Evolutionary conservation across 768 basidiomycete genomes (phyloP).

Genomic region (Mrakia hoshinonis): DNA sequence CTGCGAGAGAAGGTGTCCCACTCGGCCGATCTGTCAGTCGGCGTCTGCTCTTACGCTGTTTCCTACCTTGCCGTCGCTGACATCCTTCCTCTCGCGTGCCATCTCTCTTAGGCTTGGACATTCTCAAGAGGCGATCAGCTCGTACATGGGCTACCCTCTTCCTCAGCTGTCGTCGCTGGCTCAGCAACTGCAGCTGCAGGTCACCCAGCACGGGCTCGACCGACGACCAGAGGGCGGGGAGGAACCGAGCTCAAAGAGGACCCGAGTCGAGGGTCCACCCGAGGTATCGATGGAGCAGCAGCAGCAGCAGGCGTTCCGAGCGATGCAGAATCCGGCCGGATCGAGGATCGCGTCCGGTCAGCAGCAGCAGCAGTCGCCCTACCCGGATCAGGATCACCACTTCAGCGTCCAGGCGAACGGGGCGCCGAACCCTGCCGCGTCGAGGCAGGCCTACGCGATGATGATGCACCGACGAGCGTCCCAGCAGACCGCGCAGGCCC

Average conservation of each 20-base stretch:
- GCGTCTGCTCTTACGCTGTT: not conserved
- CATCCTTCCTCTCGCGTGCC: not conserved
- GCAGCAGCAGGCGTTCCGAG: slow-evolving; percentile 6
- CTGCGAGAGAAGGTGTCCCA: not conserved
- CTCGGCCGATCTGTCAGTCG: not conserved
- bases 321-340: not conserved
- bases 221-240: slow-evolving; percentile 6
- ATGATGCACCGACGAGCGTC: slow-evolving; percentile 5
- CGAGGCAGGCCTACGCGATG: not conserved
- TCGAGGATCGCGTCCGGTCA: not conserved
- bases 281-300: slow-evolving; percentile 7
- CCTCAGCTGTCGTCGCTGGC: not conserved
- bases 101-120: not conserved
- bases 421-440: not conserved
- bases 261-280: slow-evolving; percentile 10
- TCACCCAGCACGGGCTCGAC: not conserved
- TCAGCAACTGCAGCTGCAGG: not conserved
- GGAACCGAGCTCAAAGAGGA: slow-evolving; percentile 4
- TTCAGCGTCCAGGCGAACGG: not conserved
- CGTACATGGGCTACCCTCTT: not conserved
- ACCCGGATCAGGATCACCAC: not conserved
- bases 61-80: not conserved
- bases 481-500: not conserved
- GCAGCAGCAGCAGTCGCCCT: not conserved
- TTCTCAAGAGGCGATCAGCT: not conserved